phyloP scores from a whole-genome alignment of 257 asterid genomes.

The Solanum appendiculatum region DNA sequence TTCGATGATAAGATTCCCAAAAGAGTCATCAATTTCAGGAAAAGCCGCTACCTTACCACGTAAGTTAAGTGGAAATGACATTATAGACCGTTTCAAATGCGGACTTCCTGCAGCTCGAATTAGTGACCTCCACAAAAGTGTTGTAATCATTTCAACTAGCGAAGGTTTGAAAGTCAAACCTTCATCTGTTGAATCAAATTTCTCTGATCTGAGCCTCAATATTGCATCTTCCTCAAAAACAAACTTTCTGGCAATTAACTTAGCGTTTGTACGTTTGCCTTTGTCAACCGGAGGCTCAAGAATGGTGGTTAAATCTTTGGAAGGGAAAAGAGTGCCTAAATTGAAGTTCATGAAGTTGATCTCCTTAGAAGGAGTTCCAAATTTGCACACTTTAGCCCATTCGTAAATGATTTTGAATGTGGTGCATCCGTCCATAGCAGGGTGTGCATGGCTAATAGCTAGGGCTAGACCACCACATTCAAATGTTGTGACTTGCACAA shows the following conservation, averaged over 20 bases:
- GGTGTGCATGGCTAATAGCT: not conserved
- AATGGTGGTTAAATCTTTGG: not conserved
- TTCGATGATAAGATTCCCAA: conserved; percentile 5
- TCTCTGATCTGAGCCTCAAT: not conserved
- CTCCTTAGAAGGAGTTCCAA: not conserved
- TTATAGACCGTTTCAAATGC: not conserved
- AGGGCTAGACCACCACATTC: conserved; percentile 9
- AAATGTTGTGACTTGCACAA: not conserved
- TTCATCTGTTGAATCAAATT: not conserved
- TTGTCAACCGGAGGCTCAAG: not conserved
- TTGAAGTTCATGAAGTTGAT: not conserved
- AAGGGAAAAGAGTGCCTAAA: conserved; percentile 4
- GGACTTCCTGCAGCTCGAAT: not conserved
- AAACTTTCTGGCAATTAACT: not conserved
- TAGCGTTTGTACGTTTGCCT: not conserved
- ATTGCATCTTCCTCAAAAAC: not conserved
- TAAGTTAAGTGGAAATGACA: not conserved
- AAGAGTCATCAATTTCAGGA: not conserved
- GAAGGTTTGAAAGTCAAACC: not conserved
- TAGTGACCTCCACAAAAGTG: not conserved
- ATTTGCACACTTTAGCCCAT: conserved; percentile 1
- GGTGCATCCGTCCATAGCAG: not conserved
- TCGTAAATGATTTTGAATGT: not conserved
- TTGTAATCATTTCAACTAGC: not conserved
- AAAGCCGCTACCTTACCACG: not conserved